Evolutionary conservation across 139 green algal genomes (phyloP).

Genomic region (Nannochloris sp.): DNA sequence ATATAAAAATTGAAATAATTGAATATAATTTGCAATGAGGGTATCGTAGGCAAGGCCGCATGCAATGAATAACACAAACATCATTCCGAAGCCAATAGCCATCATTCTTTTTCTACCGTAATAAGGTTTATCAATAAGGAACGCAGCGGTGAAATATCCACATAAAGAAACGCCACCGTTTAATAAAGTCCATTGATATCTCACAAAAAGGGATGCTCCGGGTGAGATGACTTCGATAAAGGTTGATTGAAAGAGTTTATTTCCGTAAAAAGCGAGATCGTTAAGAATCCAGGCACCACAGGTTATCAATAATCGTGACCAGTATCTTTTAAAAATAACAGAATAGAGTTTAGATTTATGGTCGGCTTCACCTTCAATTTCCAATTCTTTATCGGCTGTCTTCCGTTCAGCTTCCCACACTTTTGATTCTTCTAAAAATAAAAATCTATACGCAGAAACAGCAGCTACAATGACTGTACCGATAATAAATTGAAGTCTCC

Average conservation of each 20-base stretch:
- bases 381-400: constrained; percentile 21
- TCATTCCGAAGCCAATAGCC: constrained; percentile 42
- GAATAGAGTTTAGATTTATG: constrained; percentile 6
- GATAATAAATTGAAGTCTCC: constrained; percentile 35
- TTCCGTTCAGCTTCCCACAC: constrained; percentile 32
- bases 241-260: constrained; percentile 61
- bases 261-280: constrained; percentile 65
- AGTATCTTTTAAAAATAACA: constrained; percentile 21
- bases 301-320: constrained; percentile 23
- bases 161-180: constrained; percentile 57
- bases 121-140: constrained; percentile 49
- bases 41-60: constrained; percentile 37
- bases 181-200: constrained; percentile 59
- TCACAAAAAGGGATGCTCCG: constrained; percentile 32
- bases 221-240: constrained; percentile 47
- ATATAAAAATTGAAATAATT: constrained; percentile 66
- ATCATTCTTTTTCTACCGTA: constrained; percentile 45
- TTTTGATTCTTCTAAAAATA: constrained; percentile 30
- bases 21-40: constrained; percentile 18
- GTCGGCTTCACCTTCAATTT: constrained; percentile 4
- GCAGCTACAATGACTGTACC: constrained; percentile 24
- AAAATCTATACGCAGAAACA: constrained; percentile 32
- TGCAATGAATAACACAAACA: constrained; percentile 56
- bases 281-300: constrained; percentile 32
- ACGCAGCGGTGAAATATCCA: constrained; percentile 56